phyloP scores from a whole-genome alignment of 768 basidiomycete species.

The Panaeolus cyanescens region DNA sequence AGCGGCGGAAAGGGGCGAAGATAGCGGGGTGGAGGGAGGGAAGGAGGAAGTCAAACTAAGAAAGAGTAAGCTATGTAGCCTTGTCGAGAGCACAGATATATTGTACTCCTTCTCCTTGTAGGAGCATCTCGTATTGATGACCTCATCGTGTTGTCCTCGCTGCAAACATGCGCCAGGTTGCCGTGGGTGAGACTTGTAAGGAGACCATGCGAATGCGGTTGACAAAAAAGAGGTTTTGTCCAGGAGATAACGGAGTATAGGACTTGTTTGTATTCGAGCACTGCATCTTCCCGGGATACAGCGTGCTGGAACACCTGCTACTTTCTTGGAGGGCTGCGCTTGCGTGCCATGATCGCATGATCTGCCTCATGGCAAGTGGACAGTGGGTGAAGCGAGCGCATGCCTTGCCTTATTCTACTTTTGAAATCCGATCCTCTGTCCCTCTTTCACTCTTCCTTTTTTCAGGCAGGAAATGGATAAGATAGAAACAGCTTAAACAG shows the following conservation, averaged over 20 bases:
- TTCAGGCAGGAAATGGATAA: background rate
- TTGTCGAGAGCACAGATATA: conserved; percentile 5
- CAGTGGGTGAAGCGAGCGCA: conserved; percentile 1
- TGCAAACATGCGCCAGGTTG: conserved; percentile 18
- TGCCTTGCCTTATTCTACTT: conserved; percentile 1
- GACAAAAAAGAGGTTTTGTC: conserved; percentile 2
- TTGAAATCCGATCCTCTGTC: conserved; percentile 1
- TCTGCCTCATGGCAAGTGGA: conserved; percentile 1
- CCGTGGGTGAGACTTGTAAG: conserved; percentile 1
- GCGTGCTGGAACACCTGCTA: conserved; percentile 2
- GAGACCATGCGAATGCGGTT: background rate
- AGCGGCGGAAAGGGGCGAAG: conserved; percentile 1
- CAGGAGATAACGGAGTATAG: conserved; percentile 1
- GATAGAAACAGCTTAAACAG: background rate
- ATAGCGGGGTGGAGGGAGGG: conserved; percentile 6
- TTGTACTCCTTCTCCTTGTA: conserved; percentile 2
- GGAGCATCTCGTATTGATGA: conserved; percentile 11
- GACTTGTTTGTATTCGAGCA: conserved; percentile 2
- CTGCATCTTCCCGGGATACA: background rate
- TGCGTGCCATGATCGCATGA: conserved; percentile 2
- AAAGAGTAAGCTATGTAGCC: conserved; percentile 3
- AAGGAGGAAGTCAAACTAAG: conserved; percentile 7
- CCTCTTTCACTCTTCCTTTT: background rate
- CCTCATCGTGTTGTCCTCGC: conserved; percentile 21
- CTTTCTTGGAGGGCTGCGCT: conserved; percentile 2